Evolutionary conservation across 1,139 yeast species (phyloP).

Genomic region (Entelexis paramagnoliae): DNA sequence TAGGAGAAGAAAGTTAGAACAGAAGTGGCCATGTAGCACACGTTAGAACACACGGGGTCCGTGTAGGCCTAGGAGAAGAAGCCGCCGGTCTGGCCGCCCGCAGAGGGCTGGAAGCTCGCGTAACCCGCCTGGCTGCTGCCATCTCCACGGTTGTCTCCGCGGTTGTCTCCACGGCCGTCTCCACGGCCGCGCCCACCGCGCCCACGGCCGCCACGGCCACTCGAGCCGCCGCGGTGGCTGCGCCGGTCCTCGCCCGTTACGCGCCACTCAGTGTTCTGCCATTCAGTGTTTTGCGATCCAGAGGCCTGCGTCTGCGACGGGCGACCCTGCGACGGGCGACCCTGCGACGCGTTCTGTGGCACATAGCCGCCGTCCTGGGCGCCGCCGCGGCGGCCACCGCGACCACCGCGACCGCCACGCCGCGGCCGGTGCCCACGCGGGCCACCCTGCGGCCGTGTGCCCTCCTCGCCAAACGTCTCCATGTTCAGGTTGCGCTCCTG

Average conservation of each 20-base stretch:
- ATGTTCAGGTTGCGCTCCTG: constrained; percentile 52
- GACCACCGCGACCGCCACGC: neutral
- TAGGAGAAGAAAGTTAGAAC: too few species aligned
- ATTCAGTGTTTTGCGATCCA: too few species aligned
- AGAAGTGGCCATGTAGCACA: too few species aligned
- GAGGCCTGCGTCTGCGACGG: too few species aligned
- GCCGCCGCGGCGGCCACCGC: neutral
- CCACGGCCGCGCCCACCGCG: constrained; percentile 19
- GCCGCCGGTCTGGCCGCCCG: neutral
- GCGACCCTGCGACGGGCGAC: too few species aligned
- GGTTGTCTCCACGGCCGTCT: too few species aligned
- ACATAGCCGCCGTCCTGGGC: neutral
- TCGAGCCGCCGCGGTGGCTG: constrained; percentile 23
- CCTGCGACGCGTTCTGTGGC: too few species aligned
- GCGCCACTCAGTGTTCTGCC: too few species aligned
- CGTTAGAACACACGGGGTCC: too few species aligned
- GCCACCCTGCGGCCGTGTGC: neutral
- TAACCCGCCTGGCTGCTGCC: constrained; percentile 10
- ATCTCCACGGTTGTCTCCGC: constrained; percentile 23
- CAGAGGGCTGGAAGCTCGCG: neutral
- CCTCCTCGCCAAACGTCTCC: constrained; percentile 59
- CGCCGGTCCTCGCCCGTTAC: constrained; percentile 16
- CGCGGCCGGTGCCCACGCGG: neutral
- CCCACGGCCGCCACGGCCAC: constrained; percentile 2
- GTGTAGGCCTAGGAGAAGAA: constrained; percentile 1